A percentile compares a stretch with the other conserved stretches of the same genome.
phyloP scores from a whole-genome alignment of 2,329 filamentous ascomycete genomes.

The Colletotrichum graminicola region DNA sequence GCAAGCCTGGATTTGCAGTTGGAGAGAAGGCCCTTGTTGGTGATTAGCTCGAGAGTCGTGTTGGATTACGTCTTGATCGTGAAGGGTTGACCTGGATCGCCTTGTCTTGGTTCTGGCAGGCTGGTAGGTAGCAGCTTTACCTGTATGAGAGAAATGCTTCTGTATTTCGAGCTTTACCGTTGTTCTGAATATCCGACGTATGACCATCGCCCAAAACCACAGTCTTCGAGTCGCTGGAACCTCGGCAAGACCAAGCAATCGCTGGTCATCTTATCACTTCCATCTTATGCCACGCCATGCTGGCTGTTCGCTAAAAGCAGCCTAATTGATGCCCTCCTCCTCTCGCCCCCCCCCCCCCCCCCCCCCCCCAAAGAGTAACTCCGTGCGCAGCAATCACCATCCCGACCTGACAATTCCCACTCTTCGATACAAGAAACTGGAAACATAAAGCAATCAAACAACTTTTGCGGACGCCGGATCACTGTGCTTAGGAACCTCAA shows the following conservation, averaged over 20 bases:
- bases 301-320: background rate
- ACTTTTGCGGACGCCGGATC: conserved; percentile 5
- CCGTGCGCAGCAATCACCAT: too few relatives aligned
- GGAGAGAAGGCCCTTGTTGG: background rate
- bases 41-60: background rate
- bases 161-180: background rate
- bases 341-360: too few relatives aligned
- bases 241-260: background rate
- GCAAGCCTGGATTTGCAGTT: background rate
- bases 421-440: background rate
- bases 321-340: too few relatives aligned
- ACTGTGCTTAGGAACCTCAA: background rate
- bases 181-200: background rate
- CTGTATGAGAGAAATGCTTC: background rate
- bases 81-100: background rate
- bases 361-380: fast-evolving
- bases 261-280: fast-evolving
- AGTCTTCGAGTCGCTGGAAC: too few relatives aligned
- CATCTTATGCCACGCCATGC: background rate
- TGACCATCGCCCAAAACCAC: background rate
- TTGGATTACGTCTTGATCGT: background rate
- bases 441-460: background rate
- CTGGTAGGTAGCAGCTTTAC: too few relatives aligned
- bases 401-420: too few relatives aligned
- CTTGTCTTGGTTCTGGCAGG: background rate